Evolutionary conservation across 2,329 filamentous ascomycete species (phyloP).

Genomic region (Kalaharituber pfeilii): DNA sequence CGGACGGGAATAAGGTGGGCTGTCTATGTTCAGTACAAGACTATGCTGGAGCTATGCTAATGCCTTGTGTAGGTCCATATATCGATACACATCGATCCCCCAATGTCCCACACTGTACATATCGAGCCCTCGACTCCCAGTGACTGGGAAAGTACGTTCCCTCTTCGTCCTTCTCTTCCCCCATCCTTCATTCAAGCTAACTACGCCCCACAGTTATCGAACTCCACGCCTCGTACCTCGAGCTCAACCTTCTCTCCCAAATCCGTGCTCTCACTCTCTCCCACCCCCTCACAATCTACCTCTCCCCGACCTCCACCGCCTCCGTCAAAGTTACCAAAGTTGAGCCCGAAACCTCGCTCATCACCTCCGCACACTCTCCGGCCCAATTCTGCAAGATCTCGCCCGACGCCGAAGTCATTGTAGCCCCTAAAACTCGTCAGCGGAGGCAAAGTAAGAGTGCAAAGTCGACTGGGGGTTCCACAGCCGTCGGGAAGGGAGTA

Average conservation of each 20-base stretch:
- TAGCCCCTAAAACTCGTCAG: slow-evolving; percentile 77
- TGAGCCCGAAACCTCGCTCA: slow-evolving; percentile 39
- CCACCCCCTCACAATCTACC: slow-evolving; percentile 76
- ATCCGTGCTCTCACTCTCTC: slow-evolving; percentile 58
- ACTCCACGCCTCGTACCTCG: slow-evolving; percentile 84
- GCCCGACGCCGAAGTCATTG: slow-evolving; percentile 88
- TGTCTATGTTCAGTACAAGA: background rate
- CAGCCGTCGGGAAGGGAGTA: slow-evolving; percentile 2
- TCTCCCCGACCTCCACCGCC: slow-evolving; percentile 88
- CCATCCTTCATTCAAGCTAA: slow-evolving; percentile 10
- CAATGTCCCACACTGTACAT: slow-evolving; percentile 80
- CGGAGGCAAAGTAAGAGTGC: slow-evolving; percentile 34
- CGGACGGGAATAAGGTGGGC: slow-evolving; percentile 63
- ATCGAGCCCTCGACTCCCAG: slow-evolving; percentile 90
- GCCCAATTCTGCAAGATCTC: slow-evolving; percentile 68
- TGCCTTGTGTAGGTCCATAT: slow-evolving; percentile 31
- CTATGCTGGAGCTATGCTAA: background rate
- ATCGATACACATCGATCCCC: slow-evolving; percentile 70
- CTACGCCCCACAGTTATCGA: slow-evolving; percentile 50
- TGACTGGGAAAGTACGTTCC: slow-evolving; percentile 72
- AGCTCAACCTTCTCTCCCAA: slow-evolving; percentile 82
- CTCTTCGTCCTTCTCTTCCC: background rate
- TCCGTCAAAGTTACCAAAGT: slow-evolving; percentile 75
- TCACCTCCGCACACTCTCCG: slow-evolving; percentile 44
- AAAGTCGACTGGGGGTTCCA: slow-evolving; percentile 13